phyloP scores from a whole-genome alignment of 139 green algal species.

The Yamagishiella unicocca region DNA sequence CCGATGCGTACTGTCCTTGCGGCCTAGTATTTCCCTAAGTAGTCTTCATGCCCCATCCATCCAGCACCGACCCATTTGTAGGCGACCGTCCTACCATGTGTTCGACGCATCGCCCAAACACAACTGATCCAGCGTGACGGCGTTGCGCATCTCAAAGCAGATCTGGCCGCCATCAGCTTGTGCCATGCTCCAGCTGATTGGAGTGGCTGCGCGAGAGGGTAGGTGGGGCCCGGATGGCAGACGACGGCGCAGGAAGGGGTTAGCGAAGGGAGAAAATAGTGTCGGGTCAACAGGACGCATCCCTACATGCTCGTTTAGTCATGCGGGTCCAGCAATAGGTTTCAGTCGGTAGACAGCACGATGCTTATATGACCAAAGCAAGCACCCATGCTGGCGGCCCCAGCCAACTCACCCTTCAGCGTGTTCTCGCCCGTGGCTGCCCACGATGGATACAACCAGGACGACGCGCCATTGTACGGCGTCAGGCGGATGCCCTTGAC shows the following conservation, averaged over 20 bases:
- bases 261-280: not conserved
- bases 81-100: not conserved
- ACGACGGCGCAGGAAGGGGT: not conserved
- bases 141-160: not conserved
- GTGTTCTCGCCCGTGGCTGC: not conserved
- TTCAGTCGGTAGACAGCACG: not conserved
- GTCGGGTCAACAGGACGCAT: not conserved
- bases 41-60: no score
- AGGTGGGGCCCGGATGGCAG: no score
- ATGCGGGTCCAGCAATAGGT: not conserved
- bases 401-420: not conserved
- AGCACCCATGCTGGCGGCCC: not conserved
- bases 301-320: not conserved
- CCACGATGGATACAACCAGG: not conserved
- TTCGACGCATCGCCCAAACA: not conserved
- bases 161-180: not conserved
- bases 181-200: not conserved
- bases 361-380: not conserved
- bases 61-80: not conserved
- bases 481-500: conserved; percentile 1
- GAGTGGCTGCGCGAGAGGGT: not conserved
- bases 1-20: not conserved
- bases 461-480: not conserved
- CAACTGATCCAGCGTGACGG: not conserved
- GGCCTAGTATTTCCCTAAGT: not conserved